Evolutionary conservation across 257 asterid genomes (phyloP), one percentile per base, ranked within the genome.

Genomic region (Capsicum baccatum): DNA sequence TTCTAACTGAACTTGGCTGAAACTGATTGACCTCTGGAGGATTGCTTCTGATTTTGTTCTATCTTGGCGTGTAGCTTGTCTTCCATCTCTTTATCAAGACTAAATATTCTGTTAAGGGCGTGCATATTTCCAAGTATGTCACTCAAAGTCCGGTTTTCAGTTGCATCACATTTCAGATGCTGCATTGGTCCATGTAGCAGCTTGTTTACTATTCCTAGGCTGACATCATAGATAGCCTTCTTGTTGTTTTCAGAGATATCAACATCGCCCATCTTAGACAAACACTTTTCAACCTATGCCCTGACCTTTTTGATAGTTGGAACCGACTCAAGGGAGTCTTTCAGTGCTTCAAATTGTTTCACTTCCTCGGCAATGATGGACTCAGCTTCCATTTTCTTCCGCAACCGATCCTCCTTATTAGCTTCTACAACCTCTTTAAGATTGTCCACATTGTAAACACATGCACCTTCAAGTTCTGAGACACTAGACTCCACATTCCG

Each of bases 391-490:
- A 33, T 87, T 74, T 95, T 97, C 89, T 91, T 94, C 85, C 82
- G 85, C 88, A 92, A 66, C 59, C 98, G 86, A 67, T 93, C 98
- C 85, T 90, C 98, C 85, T 91, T 92, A 89, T 94, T 94, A 59
- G 96, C 93, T 42, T 92, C 98, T 92, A 96, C 99, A 42, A 94
- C 98, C 90, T 93, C 97, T 87, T 96, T 85, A 88, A 96, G 90
- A 89, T 94, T 94, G 62, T 96, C 99, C 35, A 96, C 99, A 26
- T 96, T 96, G 91, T 92, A 94, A 10, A 93, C 91, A 13, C 71
- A 83, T 21, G 90, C 91, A 35, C 80, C 86, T 76, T 92, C 92
- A 19, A 96, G 86, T 44, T 92, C 97, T 1, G 93, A 87, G 10
- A 94, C 95, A 16, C 90, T 89, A 16, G 97, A 52, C n/a, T 87